Base-by-base conservation (phyloP, 2,329 filamentous ascomycete genomes). In the Erysiphe pulchra region DNA sequence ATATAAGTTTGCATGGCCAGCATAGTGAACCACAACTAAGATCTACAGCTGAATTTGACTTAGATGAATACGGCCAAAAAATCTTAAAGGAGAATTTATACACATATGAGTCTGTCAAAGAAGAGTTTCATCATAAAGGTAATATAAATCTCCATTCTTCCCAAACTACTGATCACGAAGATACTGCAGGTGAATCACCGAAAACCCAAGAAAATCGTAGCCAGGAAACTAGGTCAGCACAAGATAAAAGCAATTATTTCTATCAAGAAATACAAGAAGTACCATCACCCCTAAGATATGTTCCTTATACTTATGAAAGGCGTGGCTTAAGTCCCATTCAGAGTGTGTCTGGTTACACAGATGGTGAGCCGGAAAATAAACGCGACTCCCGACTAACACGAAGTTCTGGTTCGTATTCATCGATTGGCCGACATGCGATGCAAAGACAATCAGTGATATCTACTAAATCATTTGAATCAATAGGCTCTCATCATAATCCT, bases 301-400 rank as follows among this genome's bases (percentile, higher is more conserved):
- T 76, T n/a, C 72, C 77, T 1, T 77, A 81, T 50, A 70, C 77
- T 53, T 69, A 74, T 11, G 73, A 79, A 52, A 70, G 73, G 45
- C 77, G 81, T 38, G 78, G 76, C 11, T 63, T 92, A 43, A 94
- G 86, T 57, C 87, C 87, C 0, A 86, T 92, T 48, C 86, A 90
- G 53, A 94, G 86, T 54, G 82, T 93, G 14, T 87, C 84, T 11
- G 90, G 86, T 50, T 87, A 85, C 55, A 78, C 74, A 4, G 76
- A 85, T 54, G 73, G 75, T 42, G 74, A 74, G 45, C 76, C 67
- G 49, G 63, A 64, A 28, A 67, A 68, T 32, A 71, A 70, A 53
- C 71, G 71, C 43, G 69, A 77, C 48, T 73, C 74, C 1, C 62
- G 66, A 47, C 62, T 70, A 31, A 68, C 68, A 40, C 67, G 58